Evolutionary conservation across 768 basidiomycete species (phyloP).

Genomic region (Pleurotus tuoliensis): DNA sequence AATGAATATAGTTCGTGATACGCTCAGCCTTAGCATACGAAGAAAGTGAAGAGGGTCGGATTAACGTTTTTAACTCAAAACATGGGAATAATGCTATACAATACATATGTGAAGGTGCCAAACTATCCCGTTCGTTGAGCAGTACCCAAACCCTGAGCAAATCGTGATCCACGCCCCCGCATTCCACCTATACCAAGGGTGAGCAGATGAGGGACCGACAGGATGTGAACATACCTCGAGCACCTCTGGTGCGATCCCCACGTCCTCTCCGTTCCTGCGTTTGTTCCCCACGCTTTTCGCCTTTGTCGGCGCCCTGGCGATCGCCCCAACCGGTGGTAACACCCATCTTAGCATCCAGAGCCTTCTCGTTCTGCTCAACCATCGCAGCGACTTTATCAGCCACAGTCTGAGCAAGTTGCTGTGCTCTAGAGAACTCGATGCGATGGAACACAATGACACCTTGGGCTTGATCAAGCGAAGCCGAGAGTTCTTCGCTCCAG

Average conservation of each 20-base stretch:
- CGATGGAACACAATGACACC: slow-evolving; percentile 93
- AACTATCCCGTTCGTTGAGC: slow-evolving; percentile 32
- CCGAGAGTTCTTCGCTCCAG: slow-evolving; percentile 92
- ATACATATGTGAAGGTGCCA: slow-evolving; percentile 8
- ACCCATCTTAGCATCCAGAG: slow-evolving; percentile 80
- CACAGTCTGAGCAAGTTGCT: slow-evolving; percentile 85
- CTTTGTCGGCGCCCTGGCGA: slow-evolving; percentile 63
- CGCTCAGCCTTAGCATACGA: too few relatives aligned
- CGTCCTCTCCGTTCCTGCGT: slow-evolving; percentile 74
- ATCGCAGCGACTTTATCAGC: slow-evolving; percentile 83
- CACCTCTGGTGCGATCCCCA: slow-evolving; percentile 62
- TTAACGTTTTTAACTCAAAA: slow-evolving; percentile 3
- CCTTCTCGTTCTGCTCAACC: slow-evolving; percentile 92
- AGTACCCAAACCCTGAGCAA: slow-evolving; percentile 79
- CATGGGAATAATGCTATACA: slow-evolving; percentile 10
- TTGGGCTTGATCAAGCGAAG: slow-evolving; percentile 88
- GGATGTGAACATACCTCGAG: slow-evolving; percentile 43
- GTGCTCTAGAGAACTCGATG: slow-evolving; percentile 80
- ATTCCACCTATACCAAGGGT: slow-evolving; percentile 40
- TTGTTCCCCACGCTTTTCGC: slow-evolving; percentile 79
- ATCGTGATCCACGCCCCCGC: slow-evolving; percentile 74
- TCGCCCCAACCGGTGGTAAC: slow-evolving; percentile 61
- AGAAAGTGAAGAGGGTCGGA: too few relatives aligned
- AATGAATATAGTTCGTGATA: too few relatives aligned
- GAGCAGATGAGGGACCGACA: neutral